Base-by-base conservation (phyloP, 192 early-diverging fungal genomes). In the Mycoemilia scoparia region DNA sequence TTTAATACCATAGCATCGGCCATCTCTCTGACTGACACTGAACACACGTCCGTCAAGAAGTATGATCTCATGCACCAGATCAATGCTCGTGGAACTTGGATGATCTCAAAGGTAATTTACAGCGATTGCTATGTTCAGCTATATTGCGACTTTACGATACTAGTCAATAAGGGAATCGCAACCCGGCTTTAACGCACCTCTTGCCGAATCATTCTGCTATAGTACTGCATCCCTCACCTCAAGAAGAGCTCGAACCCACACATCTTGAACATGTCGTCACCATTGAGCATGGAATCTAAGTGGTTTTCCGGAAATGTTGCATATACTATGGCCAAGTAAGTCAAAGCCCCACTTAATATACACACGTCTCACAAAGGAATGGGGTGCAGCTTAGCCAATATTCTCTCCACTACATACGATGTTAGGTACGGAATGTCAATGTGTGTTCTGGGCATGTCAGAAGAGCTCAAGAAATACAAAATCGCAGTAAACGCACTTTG, bases 1-100 rank as follows among this genome's bases (percentile, higher is more conserved):
- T n/a, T n/a, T n/a, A n/a, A n/a, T n/a, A n/a, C n/a, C n/a, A n/a
- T n/a, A n/a, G 70, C 84, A 3, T 77, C 74, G 16, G 84, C 82
- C 0, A 82, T 88, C 36, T 54, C 53, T 25, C 46, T 83, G 41
- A 76, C 62, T 10, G 43, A 70, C 35, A 77, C 76, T 0, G 60
- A 64, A 42, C 32, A 37, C 16, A 74, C 73, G 0, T 35, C 49
- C 7, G 50, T 49, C 34, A 77, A 78, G 51, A 67, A 63, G 52
- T 77, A 77, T 39, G 74, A 79, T 43, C 44, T 82, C 46, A 82
- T 77, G 76, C 72, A 77, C 57, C 51, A 57, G 27, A 66, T 84
- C 61, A 83, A 84, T 41, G 74, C 76, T 2, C 67, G 82, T 26
- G 79, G 82, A 2, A 81, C 79, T 12, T 87, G 76, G 71, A 45